Conservation (phyloP, 2,329 filamentous ascomycete species). For the Botrytis hyacinthi region DNA sequence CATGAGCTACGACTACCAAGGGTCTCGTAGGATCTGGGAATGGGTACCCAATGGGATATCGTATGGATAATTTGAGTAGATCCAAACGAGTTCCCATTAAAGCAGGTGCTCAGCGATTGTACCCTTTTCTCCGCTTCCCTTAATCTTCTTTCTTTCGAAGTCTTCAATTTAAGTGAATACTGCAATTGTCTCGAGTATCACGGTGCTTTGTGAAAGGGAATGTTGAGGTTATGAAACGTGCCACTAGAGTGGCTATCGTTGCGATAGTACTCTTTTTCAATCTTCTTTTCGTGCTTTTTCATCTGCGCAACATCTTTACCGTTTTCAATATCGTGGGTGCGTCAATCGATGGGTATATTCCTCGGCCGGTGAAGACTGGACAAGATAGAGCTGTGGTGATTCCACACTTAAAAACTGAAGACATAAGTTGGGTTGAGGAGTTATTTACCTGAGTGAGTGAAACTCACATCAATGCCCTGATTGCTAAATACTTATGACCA, state of each 20-base stretch:
- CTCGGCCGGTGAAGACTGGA: not conserved
- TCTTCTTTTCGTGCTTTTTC: not conserved
- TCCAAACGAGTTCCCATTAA: not conserved
- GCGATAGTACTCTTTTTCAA: constrained; percentile 9
- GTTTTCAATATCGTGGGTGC: not conserved
- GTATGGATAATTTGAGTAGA: not conserved
- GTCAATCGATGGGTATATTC: not conserved
- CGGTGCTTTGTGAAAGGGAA: not conserved
- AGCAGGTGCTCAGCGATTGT: not conserved
- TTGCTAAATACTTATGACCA: not conserved
- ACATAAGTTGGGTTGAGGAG: constrained; percentile 4
- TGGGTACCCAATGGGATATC: not conserved
- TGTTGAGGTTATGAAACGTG: not conserved
- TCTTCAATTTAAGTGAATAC: not conserved
- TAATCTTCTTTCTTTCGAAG: not conserved
- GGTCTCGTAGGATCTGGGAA: not conserved
- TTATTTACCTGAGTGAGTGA: constrained; percentile 7
- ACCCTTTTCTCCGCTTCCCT: not conserved
- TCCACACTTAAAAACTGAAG: not conserved
- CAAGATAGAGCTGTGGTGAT: constrained; percentile 5
- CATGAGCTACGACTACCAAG: not conserved
- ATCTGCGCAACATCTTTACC: not conserved
- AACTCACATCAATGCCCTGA: too few species aligned
- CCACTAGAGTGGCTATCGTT: not conserved
- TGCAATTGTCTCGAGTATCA: not conserved